A percentile compares a stretch with the other conserved stretches of the same genome.
Conservation (phyloP, 192 early-diverging fungal genomes). For the Dissophora globulifera region DNA sequence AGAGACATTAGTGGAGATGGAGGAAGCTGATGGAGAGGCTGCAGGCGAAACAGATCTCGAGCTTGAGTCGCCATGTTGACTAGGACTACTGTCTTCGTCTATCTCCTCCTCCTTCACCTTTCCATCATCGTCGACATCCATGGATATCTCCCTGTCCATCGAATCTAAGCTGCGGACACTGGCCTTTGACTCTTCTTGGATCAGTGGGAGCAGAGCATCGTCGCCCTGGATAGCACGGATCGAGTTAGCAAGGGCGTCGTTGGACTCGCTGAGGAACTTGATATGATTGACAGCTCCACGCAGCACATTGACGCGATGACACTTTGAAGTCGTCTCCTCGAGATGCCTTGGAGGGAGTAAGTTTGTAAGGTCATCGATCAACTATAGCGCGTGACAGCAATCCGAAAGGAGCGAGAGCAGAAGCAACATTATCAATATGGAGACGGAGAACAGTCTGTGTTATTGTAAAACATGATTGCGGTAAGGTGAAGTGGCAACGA, state of each 20-base stretch:
- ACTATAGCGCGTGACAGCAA: constrained; percentile 24
- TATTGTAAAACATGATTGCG: no score
- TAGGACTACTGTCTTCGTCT: constrained; percentile 6
- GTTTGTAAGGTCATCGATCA: constrained; percentile 46
- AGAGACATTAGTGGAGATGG: constrained; percentile 6
- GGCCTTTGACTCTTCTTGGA: background rate
- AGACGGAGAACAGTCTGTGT: no score
- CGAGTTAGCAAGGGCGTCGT: constrained; percentile 21
- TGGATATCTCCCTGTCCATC: constrained; percentile 11
- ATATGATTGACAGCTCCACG: constrained; percentile 44
- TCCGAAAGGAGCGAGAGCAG: no score
- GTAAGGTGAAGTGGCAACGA: background rate
- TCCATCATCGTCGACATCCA: constrained; percentile 30
- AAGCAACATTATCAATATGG: no score
- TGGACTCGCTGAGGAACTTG: constrained; percentile 45
- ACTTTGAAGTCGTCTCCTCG: constrained; percentile 38
- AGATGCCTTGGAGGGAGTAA: constrained; percentile 45
- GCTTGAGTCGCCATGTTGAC: background rate
- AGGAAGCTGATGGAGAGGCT: background rate
- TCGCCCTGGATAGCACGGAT: constrained; percentile 16
- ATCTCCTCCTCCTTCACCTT: constrained; percentile 12
- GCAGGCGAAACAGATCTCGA: constrained; percentile 4
- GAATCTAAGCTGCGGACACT: background rate
- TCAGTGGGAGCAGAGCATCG: background rate
- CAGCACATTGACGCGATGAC: constrained; percentile 45